phyloP scores from a whole-genome alignment of 1,284 basidiomycete genomes.

The Entoloma clypeatum region DNA sequence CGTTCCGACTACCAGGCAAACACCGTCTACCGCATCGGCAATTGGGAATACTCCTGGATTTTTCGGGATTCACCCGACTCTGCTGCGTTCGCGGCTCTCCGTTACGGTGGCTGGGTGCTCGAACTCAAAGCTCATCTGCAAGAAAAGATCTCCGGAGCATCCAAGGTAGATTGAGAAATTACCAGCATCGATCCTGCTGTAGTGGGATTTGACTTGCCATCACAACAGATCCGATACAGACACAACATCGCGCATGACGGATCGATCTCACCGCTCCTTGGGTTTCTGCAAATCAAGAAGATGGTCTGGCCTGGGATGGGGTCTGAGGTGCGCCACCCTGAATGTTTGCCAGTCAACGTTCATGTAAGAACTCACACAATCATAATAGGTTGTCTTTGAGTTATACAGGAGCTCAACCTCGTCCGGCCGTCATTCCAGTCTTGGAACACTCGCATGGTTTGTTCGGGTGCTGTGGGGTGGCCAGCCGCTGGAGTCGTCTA shows the following conservation, averaged over 20 bases:
- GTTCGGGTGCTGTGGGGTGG: slow-evolving; percentile 46
- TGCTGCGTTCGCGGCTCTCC: slow-evolving; percentile 35
- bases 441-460: slow-evolving; percentile 22
- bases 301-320: slow-evolving; percentile 54
- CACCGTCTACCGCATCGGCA: slow-evolving; percentile 42
- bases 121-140: slow-evolving; percentile 38
- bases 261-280: slow-evolving; percentile 41
- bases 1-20: slow-evolving; percentile 30
- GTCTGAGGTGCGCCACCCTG: slow-evolving; percentile 30
- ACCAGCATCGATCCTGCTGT: neutral
- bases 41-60: slow-evolving; percentile 46
- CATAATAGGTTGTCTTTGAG: slow-evolving; percentile 37
- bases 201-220: neutral
- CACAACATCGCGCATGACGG: slow-evolving; percentile 48
- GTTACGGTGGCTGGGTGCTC: slow-evolving; percentile 41
- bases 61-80: slow-evolving; percentile 41
- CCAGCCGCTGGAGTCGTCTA: slow-evolving; percentile 43
- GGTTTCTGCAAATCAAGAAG: slow-evolving; percentile 40
- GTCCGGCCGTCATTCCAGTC: neutral
- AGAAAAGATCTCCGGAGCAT: slow-evolving; percentile 32
- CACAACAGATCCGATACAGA: slow-evolving; percentile 38
- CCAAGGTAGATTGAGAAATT: slow-evolving; percentile 20
- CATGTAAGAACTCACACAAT: neutral
- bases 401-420: slow-evolving; percentile 31
- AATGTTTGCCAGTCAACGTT: neutral